Percentiles rank a stretch among this genome's conserved stretches.
Conservation (phyloP, 1,139 yeast genomes). For the Nakaseomyces delphensis region DNA sequence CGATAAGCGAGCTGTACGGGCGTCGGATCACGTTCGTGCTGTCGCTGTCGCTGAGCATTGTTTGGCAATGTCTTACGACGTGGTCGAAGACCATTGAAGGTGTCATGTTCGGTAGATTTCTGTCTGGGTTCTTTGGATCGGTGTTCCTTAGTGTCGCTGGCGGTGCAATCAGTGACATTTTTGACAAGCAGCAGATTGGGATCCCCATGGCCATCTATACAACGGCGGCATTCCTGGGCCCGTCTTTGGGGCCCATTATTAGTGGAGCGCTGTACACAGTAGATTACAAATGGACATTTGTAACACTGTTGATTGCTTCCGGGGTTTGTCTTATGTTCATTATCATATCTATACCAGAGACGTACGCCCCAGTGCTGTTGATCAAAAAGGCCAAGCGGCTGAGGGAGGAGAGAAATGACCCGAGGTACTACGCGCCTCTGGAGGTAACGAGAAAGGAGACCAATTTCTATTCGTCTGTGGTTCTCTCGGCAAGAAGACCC, state of each 20-base stretch:
- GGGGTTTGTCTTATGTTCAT: conserved; percentile 45
- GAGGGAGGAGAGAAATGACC: conserved; percentile 54
- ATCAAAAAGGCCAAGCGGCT: conserved; percentile 48
- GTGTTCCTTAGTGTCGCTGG: conserved; percentile 69
- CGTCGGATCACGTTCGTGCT: conserved; percentile 58
- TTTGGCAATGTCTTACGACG: conserved; percentile 60
- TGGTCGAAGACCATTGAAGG: conserved; percentile 56
- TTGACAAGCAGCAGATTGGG: conserved; percentile 49
- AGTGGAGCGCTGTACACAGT: conserved; percentile 53
- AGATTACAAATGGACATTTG: conserved; percentile 50
- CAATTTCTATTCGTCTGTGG: conserved; percentile 34
- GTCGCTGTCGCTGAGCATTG: conserved; percentile 47
- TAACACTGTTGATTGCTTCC: conserved; percentile 60
- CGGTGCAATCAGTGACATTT: conserved; percentile 66
- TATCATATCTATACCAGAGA: conserved; percentile 54
- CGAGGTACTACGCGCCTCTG: conserved; percentile 42
- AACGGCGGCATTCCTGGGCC: conserved; percentile 70
- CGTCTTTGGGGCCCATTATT: conserved; percentile 61
- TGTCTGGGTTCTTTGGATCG: conserved; percentile 61
- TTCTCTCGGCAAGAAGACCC: conserved; percentile 43
- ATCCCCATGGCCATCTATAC: conserved; percentile 64
- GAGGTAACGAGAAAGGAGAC: conserved; percentile 40
- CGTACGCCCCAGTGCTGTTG: conserved; percentile 58
- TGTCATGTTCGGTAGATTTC: conserved; percentile 55
- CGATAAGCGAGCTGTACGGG: conserved; percentile 71